These are phyloP conservation scores for Candida incommunis DNA, from an alignment of 805 yeast genomes.

Conservation along the genomic window DNA sequence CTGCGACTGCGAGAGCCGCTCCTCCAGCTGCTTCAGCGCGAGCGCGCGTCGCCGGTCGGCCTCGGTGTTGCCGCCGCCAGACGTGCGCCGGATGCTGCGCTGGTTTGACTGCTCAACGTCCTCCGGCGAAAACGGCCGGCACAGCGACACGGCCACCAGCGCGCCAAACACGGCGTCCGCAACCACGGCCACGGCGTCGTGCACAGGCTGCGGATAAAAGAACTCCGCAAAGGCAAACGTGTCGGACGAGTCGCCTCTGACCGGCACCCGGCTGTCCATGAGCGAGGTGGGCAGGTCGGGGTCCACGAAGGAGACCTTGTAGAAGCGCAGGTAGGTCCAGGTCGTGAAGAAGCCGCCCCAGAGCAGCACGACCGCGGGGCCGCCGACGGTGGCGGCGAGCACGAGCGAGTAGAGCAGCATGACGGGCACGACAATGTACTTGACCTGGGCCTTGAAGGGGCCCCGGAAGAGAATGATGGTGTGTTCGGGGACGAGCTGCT, in stretches of 20 bases:
- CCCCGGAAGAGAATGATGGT: conserved; percentile 35
- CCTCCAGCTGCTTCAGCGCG: conserved; percentile 3
- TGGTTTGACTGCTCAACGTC: conserved; percentile 14
- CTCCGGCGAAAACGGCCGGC: conserved; percentile 18
- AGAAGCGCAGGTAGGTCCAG: conserved; percentile 70
- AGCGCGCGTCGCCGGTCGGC: conserved; percentile 4
- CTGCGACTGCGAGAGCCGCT: conserved; percentile 1
- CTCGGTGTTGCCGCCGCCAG: conserved; percentile 7
- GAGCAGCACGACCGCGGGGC: conserved; percentile 13
- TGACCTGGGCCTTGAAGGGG: conserved; percentile 24
- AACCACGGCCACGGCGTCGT: conserved; percentile 30
- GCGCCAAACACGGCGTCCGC: neutral
- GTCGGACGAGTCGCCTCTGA: conserved; percentile 80
- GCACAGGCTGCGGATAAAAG: conserved; percentile 50
- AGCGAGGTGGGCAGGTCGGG: conserved; percentile 32
- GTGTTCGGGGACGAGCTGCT: conserved; percentile 53
- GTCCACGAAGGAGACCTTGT: conserved; percentile 42
- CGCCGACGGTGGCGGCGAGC: neutral
- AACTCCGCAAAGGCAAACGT: conserved; percentile 72
- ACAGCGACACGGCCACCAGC: conserved; percentile 3
- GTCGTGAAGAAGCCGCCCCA: conserved; percentile 42
- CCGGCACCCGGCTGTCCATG: conserved; percentile 12
- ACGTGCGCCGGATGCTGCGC: conserved; percentile 11
- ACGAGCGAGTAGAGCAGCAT: conserved; percentile 10
- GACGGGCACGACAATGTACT: conserved; percentile 16